Percentiles rank a stretch among this genome's conserved stretches.
phyloP scores from a whole-genome alignment of 495 filamentous ascomycete species.

The Lichenothelia convexa region DNA sequence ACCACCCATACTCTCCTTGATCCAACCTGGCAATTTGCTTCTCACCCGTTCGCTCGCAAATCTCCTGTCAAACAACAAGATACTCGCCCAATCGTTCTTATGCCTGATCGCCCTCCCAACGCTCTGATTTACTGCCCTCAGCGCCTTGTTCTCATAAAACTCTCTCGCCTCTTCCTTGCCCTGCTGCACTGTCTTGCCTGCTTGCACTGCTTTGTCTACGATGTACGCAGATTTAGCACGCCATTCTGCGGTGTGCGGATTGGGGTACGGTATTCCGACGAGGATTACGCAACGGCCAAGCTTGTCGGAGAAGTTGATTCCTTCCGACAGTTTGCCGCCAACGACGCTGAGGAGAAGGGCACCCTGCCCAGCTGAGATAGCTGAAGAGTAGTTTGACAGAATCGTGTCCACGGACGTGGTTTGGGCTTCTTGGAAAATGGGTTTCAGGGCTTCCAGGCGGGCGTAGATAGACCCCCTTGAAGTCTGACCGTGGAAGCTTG shows the following conservation, averaged over 20 bases:
- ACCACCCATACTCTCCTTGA: slow-evolving; percentile 39
- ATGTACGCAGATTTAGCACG: slow-evolving; percentile 78
- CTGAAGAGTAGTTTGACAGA: slow-evolving; percentile 49
- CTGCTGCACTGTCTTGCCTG: slow-evolving; percentile 20
- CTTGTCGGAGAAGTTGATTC: slow-evolving; percentile 92
- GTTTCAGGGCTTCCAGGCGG: slow-evolving; percentile 13
- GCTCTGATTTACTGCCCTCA: slow-evolving; percentile 93
- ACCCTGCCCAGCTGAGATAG: slow-evolving; percentile 44
- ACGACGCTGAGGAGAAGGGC: slow-evolving; percentile 85
- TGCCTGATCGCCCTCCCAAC: slow-evolving; percentile 88
- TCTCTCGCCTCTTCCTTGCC: slow-evolving; percentile 52
- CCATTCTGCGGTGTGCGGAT: slow-evolving; percentile 79
- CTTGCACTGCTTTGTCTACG: slow-evolving; percentile 40
- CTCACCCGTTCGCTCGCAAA: slow-evolving; percentile 52
- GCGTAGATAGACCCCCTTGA: slow-evolving; percentile 10
- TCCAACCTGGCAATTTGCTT: slow-evolving; percentile 78
- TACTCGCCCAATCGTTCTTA: slow-evolving; percentile 71
- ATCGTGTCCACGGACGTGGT: slow-evolving; percentile 38
- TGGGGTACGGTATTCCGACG: slow-evolving; percentile 84
- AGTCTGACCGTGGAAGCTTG: slow-evolving; percentile 7
- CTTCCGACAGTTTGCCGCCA: slow-evolving; percentile 85
- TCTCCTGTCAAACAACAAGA: slow-evolving; percentile 65
- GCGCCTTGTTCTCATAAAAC: slow-evolving; percentile 89
- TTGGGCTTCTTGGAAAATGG: slow-evolving; percentile 19
- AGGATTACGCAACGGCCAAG: slow-evolving; percentile 80